These are phyloP conservation scores for Dendrobium nobile DNA, from an alignment of 106 monocot genomes.

Conservation along the genomic window DNA sequence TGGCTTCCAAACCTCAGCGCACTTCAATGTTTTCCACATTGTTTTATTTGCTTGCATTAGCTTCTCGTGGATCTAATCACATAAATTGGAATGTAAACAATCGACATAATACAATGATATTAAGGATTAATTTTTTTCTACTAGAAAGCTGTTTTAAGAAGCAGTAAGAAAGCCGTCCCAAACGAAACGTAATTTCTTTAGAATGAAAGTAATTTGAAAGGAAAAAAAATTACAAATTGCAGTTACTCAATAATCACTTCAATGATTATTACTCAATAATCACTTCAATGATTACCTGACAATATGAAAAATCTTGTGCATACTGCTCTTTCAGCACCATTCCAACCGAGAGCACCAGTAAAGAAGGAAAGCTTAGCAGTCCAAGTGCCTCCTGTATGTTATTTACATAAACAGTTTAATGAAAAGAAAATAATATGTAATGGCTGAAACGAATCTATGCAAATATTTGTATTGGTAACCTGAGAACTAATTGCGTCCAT, in stretches of 20 bases:
- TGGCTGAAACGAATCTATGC: neutral
- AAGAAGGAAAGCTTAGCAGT: constrained; percentile 37
- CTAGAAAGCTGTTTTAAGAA: too few species aligned
- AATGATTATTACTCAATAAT: neutral
- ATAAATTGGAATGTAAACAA: too few species aligned
- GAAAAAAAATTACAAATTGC: too few species aligned
- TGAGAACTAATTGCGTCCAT: constrained; percentile 60
- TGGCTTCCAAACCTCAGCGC: constrained; percentile 41
- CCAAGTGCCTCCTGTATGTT: constrained; percentile 37
- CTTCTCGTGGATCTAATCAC: constrained; percentile 28
- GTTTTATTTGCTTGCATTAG: constrained; percentile 28
- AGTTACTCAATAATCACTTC: neutral
- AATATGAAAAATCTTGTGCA: constrained; percentile 17
- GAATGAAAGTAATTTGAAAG: too few species aligned
- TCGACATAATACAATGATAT: too few species aligned
- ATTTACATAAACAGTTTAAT: neutral
- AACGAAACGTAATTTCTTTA: too few species aligned
- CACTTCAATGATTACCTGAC: constrained; percentile 21
- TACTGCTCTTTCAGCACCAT: constrained; percentile 29
- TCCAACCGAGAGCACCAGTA: constrained; percentile 39
- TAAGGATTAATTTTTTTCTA: too few species aligned
- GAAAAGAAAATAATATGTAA: neutral
- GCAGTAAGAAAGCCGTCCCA: too few species aligned
- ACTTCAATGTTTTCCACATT: constrained; percentile 41
- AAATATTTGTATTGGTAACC: constrained; percentile 20